Percentiles rank a stretch among this genome's conserved stretches.
phyloP scores from a whole-genome alignment of 2,329 filamentous ascomycete species.

The Hortaea sp. region DNA sequence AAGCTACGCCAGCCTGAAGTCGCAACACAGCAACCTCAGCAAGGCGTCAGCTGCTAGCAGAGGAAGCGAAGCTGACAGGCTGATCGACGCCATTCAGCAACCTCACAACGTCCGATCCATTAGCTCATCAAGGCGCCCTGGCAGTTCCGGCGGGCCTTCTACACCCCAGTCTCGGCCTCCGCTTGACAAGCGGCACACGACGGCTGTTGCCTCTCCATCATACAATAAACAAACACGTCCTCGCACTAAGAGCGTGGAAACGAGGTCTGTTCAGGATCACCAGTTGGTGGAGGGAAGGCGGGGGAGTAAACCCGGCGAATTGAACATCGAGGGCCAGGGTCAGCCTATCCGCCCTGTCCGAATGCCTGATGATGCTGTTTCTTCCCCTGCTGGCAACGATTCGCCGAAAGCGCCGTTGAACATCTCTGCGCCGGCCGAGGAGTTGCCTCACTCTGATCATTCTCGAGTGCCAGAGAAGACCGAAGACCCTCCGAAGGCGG shows the following conservation, averaged over 20 bases:
- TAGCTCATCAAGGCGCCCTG: slow-evolving; percentile 7
- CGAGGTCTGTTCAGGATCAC: not conserved
- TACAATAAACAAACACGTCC: no score
- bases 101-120: slow-evolving; percentile 30
- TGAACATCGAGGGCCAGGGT: slow-evolving; percentile 30
- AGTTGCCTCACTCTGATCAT: not conserved
- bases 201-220: not conserved
- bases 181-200: slow-evolving; percentile 20
- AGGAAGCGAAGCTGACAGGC: slow-evolving; percentile 55
- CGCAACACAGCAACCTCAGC: slow-evolving; percentile 24
- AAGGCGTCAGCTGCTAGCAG: slow-evolving; percentile 28
- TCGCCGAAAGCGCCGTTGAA: not conserved
- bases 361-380: slow-evolving; percentile 28
- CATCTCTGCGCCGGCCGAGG: not conserved
- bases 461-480: slow-evolving; percentile 2
- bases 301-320: slow-evolving; percentile 26
- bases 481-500: slow-evolving; percentile 16
- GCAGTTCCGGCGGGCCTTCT: slow-evolving; percentile 4
- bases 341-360: slow-evolving; percentile 36
- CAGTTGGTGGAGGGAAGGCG: no score
- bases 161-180: slow-evolving; percentile 9
- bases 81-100: slow-evolving; percentile 62
- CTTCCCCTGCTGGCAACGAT: slow-evolving; percentile 3
- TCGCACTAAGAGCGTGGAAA: not conserved
- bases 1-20: slow-evolving; percentile 39